phyloP scores from a whole-genome alignment of 129 eudicot species.

The Oenanthe sinensis region DNA sequence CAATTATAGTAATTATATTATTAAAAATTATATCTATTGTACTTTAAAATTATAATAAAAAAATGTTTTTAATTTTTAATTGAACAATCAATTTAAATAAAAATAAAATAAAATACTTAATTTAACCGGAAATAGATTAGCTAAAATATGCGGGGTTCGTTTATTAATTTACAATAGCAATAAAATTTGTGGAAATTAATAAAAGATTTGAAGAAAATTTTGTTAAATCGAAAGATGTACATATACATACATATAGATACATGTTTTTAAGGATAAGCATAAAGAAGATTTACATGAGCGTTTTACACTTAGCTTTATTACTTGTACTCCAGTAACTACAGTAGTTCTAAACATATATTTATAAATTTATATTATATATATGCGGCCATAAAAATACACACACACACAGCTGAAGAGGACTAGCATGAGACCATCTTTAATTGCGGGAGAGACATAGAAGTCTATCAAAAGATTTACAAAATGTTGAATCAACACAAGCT shows the following conservation, averaged over 20 bases:
- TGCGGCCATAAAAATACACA: background rate
- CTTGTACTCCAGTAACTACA: background rate
- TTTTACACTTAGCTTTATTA: background rate
- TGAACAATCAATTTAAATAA: too few species aligned
- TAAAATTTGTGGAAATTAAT: too few species aligned
- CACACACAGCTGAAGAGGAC: background rate
- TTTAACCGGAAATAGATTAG: too few species aligned
- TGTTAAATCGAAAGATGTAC: background rate
- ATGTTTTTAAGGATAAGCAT: background rate
- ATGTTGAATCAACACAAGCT: background rate
- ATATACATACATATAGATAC: too few species aligned
- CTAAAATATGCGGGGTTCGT: too few species aligned
- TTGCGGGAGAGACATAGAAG: slow-evolving; percentile 3
- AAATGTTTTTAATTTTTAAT: too few species aligned
- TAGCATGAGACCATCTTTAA: background rate
- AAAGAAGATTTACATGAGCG: background rate
- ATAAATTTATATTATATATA: background rate
- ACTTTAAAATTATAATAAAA: too few species aligned
- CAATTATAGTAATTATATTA: too few species aligned
- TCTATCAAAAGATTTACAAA: background rate
- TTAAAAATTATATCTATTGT: too few species aligned
- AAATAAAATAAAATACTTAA: too few species aligned
- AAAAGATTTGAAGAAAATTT: background rate
- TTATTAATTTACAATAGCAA: too few species aligned
- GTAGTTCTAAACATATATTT: too few species aligned